Conservation (phyloP, 1,284 basidiomycete genomes). For the Ceratobasidium papillatum region DNA sequence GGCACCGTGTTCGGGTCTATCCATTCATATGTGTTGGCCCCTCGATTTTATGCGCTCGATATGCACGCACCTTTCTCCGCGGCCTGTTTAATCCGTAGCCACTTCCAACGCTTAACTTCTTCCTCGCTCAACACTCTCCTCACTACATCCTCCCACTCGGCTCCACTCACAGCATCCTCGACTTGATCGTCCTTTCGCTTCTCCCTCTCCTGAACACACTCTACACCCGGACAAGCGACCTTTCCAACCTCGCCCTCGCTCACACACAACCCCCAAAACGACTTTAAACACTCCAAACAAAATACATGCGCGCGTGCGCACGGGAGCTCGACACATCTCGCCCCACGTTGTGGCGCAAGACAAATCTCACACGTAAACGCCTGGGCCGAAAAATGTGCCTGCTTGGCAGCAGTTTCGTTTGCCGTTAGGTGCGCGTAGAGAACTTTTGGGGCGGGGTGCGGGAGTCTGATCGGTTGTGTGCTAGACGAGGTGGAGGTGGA, state of each 20-base stretch:
- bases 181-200: conserved; percentile 26
- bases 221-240: conserved; percentile 76
- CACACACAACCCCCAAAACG: conserved; percentile 77
- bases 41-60: neutral
- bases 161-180: neutral
- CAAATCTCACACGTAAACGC: conserved; percentile 76
- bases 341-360: conserved; percentile 72
- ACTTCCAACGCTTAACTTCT: conserved; percentile 72
- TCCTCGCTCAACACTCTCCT: conserved; percentile 66
- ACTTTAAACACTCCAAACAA: conserved; percentile 73
- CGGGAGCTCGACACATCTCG: conserved; percentile 68
- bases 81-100: conserved; percentile 72
- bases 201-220: conserved; percentile 47
- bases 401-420: conserved; percentile 60
- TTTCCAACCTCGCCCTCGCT: conserved; percentile 72
- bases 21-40: too few species aligned
- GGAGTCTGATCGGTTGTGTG: conserved; percentile 41
- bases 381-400: conserved; percentile 62
- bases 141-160: conserved; percentile 46
- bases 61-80: conserved; percentile 67
- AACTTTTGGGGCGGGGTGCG: conserved; percentile 63
- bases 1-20: conserved; percentile 77
- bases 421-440: conserved; percentile 60
- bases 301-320: conserved; percentile 70
- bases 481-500: neutral